Conservation (phyloP, 768 basidiomycete genomes). For the Termitomyces sp. region DNA sequence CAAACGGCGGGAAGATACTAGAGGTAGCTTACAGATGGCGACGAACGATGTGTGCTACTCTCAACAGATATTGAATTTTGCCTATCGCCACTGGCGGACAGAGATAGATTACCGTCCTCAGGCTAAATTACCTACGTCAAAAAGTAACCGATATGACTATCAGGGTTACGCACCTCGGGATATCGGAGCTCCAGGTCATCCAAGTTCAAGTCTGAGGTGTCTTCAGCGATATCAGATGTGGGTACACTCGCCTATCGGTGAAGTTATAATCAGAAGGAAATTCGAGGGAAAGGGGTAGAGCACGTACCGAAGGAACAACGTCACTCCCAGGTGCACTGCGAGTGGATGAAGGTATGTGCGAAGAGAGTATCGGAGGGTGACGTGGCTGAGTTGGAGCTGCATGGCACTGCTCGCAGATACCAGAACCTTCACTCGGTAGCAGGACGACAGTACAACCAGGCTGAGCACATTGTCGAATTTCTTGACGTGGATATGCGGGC, state of each 20-base stretch:
- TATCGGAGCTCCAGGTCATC: slow-evolving; percentile 10
- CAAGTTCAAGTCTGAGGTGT: slow-evolving; percentile 5
- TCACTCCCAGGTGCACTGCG: background rate
- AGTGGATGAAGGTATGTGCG: background rate
- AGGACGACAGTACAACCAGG: slow-evolving; percentile 8
- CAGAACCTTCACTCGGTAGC: background rate
- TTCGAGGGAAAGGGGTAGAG: background rate
- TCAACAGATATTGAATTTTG: background rate
- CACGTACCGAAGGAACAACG: background rate
- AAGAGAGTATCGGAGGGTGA: background rate
- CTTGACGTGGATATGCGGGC: background rate
- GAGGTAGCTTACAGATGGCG: background rate
- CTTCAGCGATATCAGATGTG: background rate
- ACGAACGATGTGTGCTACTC: background rate
- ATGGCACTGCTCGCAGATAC: slow-evolving; percentile 7
- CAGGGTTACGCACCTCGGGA: slow-evolving; percentile 10
- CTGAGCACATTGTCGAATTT: slow-evolving; percentile 2
- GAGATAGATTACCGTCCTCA: background rate
- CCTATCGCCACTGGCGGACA: background rate
- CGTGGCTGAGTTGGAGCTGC: background rate
- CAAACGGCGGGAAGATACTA: background rate
- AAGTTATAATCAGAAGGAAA: background rate
- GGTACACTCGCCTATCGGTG: background rate
- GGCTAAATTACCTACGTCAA: background rate
- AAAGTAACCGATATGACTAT: background rate